These are phyloP conservation scores for Trichoderma erinaceum DNA, from an alignment of 495 filamentous ascomycete genomes.

Conservation along the genomic window DNA sequence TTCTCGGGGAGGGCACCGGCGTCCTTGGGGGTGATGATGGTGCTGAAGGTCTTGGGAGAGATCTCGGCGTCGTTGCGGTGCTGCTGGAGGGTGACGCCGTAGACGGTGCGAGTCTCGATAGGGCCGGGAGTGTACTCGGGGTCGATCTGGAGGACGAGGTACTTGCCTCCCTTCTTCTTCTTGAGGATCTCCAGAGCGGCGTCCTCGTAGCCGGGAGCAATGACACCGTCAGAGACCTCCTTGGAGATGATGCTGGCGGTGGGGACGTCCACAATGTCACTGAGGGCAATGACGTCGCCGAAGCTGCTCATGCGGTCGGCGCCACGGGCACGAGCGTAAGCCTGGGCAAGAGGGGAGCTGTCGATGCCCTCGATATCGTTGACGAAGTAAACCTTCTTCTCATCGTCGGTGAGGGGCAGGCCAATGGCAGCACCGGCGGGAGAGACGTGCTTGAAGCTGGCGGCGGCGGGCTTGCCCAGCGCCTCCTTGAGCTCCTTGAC, in stretches of 20 bases:
- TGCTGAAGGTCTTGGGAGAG: conserved; percentile 75
- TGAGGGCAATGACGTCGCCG: conserved; percentile 91
- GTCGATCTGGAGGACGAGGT: conserved; percentile 93
- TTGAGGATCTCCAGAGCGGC: conserved; percentile 85
- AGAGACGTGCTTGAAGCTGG: conserved; percentile 98
- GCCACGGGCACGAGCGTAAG: conserved; percentile 89
- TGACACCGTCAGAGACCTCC: conserved; percentile 94
- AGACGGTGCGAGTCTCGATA: conserved; percentile 78
- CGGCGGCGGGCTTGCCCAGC: conserved; percentile 81
- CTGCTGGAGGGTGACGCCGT: conserved; percentile 79
- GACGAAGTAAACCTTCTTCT: conserved; percentile 97
- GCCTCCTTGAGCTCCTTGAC: conserved; percentile 94
- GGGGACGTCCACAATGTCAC: conserved; percentile 77
- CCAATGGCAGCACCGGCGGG: conserved; percentile 94
- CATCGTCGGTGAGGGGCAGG: conserved; percentile 71
- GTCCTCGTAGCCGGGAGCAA: conserved; percentile 78
- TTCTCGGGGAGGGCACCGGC: conserved; percentile 63
- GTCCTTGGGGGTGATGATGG: conserved; percentile 78
- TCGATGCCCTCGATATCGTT: conserved; percentile 88
- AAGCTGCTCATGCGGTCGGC: conserved; percentile 97
- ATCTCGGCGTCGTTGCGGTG: conserved; percentile 88
- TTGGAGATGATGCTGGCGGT: conserved; percentile 96
- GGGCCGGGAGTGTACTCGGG: conserved; percentile 69
- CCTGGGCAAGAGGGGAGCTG: conserved; percentile 78
- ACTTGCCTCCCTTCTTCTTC: conserved; percentile 98